Percentiles rank a stretch among this genome's conserved stretches.
These are phyloP conservation scores for Botryotinia calthae DNA, from an alignment of 2,329 filamentous ascomycete species.

Conservation along the genomic window DNA sequence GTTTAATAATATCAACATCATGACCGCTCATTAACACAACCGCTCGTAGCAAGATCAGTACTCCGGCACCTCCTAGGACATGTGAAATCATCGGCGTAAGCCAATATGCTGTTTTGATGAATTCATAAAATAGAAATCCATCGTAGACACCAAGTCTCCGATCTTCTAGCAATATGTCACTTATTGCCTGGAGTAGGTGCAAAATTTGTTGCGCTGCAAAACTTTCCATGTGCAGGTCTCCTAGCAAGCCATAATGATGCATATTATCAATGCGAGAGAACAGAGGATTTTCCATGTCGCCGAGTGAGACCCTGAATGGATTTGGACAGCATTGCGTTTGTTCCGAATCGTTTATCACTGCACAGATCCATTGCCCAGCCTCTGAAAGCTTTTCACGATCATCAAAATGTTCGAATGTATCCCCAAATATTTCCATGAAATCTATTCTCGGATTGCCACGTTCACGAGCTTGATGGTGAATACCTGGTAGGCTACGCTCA, in stretches of 20 bases:
- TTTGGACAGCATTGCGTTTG: not conserved
- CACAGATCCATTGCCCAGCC: slow-evolving; percentile 14
- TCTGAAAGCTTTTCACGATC: slow-evolving; percentile 14
- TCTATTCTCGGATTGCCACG: slow-evolving; percentile 10
- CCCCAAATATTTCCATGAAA: slow-evolving; percentile 5
- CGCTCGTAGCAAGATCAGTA: slow-evolving; percentile 15
- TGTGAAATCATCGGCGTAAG: slow-evolving; percentile 9
- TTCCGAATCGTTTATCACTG: slow-evolving; percentile 1
- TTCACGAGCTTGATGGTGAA: slow-evolving; percentile 16
- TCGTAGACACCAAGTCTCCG: not conserved
- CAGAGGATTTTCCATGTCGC: not conserved
- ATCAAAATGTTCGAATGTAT: slow-evolving; percentile 11
- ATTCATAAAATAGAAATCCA: slow-evolving; percentile 9
- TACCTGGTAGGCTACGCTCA: slow-evolving; percentile 6
- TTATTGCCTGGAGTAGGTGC: slow-evolving; percentile 15
- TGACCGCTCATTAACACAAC: slow-evolving; percentile 17
- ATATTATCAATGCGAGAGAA: not conserved
- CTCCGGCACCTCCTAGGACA: slow-evolving; percentile 7
- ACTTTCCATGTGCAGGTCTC: slow-evolving; percentile 1
- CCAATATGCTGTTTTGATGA: slow-evolving; percentile 6
- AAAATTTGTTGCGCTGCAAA: slow-evolving; percentile 11
- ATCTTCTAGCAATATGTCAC: slow-evolving; percentile 16
- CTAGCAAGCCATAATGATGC: not conserved
- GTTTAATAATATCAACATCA: slow-evolving; percentile 6
- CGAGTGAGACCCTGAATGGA: not conserved